Percentiles rank a stretch among this genome's conserved stretches.
phyloP scores from a whole-genome alignment of 106 monocot genomes.

The Dioscorea dumetorum region DNA sequence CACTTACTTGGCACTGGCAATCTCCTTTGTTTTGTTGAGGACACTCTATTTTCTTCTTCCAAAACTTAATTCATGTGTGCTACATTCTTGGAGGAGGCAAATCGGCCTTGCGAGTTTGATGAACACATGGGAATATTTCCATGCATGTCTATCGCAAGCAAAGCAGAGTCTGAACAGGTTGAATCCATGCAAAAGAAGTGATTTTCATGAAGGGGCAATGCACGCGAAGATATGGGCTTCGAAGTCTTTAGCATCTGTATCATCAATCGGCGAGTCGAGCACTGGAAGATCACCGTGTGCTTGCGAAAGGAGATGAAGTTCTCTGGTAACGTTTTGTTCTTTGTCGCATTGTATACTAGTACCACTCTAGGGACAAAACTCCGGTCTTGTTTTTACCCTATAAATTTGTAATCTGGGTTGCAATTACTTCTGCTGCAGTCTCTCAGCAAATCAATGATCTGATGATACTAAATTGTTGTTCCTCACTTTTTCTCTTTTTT shows the following conservation, averaged over 20 bases:
- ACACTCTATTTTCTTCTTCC: slow-evolving; percentile 47
- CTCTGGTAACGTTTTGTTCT: background rate
- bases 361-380: no score
- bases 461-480: no score
- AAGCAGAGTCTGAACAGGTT: slow-evolving; percentile 27
- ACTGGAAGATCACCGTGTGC: slow-evolving; percentile 26
- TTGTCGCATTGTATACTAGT: no score
- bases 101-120: slow-evolving; percentile 26
- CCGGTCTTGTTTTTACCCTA: no score
- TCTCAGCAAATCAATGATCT: no score
- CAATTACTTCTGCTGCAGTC: no score
- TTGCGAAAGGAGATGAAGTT: slow-evolving; percentile 18
- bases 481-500: no score
- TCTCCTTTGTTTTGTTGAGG: slow-evolving; percentile 45
- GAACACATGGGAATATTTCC: slow-evolving; percentile 30
- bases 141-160: slow-evolving; percentile 28
- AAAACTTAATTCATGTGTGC: slow-evolving; percentile 30
- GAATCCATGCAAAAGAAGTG: slow-evolving; percentile 45
- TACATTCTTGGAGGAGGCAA: slow-evolving; percentile 44
- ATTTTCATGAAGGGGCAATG: slow-evolving; percentile 65
- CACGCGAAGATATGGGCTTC: slow-evolving; percentile 70
- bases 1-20: slow-evolving; percentile 51
- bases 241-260: slow-evolving; percentile 64
- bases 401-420: no score
- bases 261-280: slow-evolving; percentile 60